Evolutionary conservation across 768 basidiomycete genomes (phyloP).

Genomic region (Zangia roseola): DNA sequence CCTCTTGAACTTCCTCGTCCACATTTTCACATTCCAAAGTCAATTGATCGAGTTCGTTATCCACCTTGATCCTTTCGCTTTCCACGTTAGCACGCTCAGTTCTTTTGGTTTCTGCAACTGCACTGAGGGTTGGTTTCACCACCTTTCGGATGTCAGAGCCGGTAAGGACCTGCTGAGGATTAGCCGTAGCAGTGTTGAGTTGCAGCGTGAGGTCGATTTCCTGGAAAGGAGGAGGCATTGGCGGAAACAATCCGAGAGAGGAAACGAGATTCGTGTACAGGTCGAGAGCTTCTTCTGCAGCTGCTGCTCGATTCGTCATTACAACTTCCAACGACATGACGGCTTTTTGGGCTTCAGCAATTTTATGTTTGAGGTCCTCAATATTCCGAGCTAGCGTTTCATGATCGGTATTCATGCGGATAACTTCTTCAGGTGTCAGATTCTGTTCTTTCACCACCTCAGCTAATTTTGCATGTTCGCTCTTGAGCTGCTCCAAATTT

Average conservation of each 20-base stretch:
- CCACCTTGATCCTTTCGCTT: conserved; percentile 75
- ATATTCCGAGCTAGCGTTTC: conserved; percentile 71
- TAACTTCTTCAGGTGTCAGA: conserved; percentile 86
- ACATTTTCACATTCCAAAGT: conserved; percentile 76
- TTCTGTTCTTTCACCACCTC: conserved; percentile 83
- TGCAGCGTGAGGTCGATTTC: conserved; percentile 77
- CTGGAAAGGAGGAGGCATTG: conserved; percentile 66
- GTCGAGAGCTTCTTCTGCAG: conserved; percentile 80
- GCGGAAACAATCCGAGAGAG: conserved; percentile 74
- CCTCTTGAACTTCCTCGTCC: conserved; percentile 71
- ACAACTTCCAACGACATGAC: conserved; percentile 83
- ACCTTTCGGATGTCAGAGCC: conserved; percentile 71
- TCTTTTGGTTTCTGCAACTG: conserved; percentile 70
- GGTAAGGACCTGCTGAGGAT: conserved; percentile 62
- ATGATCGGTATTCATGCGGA: conserved; percentile 88
- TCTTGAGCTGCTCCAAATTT: conserved; percentile 60
- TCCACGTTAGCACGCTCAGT: conserved; percentile 68
- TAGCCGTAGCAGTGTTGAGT: conserved; percentile 73
- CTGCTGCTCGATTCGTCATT: conserved; percentile 73
- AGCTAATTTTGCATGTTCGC: conserved; percentile 61
- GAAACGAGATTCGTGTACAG: conserved; percentile 75
- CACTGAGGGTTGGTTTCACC: conserved; percentile 74
- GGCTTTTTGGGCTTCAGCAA: conserved; percentile 67
- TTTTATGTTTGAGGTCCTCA: conserved; percentile 74
- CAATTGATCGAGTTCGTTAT: conserved; percentile 80